These are phyloP conservation scores for Tothia fuscella DNA, from an alignment of 2,329 filamentous ascomycete species.

Conservation along the genomic window DNA sequence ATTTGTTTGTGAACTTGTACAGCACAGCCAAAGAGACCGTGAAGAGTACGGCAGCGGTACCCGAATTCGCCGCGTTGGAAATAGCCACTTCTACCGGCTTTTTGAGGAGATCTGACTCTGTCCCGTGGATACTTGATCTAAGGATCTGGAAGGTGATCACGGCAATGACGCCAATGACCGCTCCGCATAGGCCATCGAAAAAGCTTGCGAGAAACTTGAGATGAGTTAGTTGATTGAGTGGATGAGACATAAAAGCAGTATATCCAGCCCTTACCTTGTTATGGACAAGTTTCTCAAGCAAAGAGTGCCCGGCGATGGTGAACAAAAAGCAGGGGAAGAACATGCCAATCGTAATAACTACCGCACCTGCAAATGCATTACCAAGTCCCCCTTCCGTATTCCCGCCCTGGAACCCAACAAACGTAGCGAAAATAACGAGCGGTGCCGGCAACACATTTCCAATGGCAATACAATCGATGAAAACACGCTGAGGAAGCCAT, in stretches of 20 bases:
- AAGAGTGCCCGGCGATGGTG: conserved; percentile 21
- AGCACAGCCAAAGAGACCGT: too few relatives aligned
- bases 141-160: conserved; percentile 21
- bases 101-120: too few relatives aligned
- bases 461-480: too few relatives aligned
- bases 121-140: conserved; percentile 14
- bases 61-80: too few relatives aligned
- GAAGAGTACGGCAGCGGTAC: too few relatives aligned
- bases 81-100: too few relatives aligned
- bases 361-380: conserved; percentile 22
- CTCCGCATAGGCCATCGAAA: conserved; percentile 23
- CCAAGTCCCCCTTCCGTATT: conserved; percentile 18
- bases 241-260: conserved; percentile 7
- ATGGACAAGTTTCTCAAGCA: conserved; percentile 22
- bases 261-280: conserved; percentile 18
- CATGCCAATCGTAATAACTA: conserved; percentile 24
- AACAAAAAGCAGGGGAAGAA: conserved; percentile 25
- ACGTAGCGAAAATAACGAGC: too few relatives aligned
- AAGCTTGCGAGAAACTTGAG: conserved; percentile 21
- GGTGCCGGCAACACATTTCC: too few relatives aligned
- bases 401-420: too few relatives aligned
- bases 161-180: conserved; percentile 23
- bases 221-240: conserved; percentile 9
- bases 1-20: too few relatives aligned
- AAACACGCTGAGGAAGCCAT: too few relatives aligned